phyloP scores from a whole-genome alignment of 73 alveolate genomes.

The Blepharisma japonicum region DNA sequence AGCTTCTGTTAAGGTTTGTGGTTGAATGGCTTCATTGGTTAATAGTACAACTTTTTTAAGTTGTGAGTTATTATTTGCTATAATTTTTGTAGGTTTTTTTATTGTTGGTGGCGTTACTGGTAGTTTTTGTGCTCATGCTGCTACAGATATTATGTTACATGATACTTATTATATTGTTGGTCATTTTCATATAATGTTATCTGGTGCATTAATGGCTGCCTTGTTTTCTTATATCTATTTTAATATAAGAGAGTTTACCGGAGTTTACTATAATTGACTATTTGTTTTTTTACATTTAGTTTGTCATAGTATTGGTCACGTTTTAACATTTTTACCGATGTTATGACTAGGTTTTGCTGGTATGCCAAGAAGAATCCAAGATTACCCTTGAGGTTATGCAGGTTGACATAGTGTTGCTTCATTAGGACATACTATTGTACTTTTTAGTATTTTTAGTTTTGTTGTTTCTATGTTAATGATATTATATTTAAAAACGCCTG shows the following conservation, averaged over 20 bases:
- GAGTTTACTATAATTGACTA: constrained; percentile 25
- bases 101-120: constrained; percentile 38
- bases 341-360: constrained; percentile 45
- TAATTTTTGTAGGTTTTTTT: constrained; percentile 36
- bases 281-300: constrained; percentile 31
- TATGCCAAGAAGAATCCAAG: constrained; percentile 40
- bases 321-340: constrained; percentile 31
- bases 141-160: constrained; percentile 33
- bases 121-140: constrained; percentile 36
- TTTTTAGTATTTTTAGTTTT: constrained; percentile 17
- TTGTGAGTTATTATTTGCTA: constrained; percentile 27
- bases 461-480: background rate
- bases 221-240: constrained; percentile 28
- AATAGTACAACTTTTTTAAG: constrained; percentile 21
- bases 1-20: constrained; percentile 34
- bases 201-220: constrained; percentile 35
- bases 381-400: constrained; percentile 35
- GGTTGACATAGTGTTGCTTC: constrained; percentile 45
- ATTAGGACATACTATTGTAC: constrained; percentile 31
- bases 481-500: background rate
- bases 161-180: constrained; percentile 41
- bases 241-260: constrained; percentile 31
- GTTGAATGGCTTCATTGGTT: constrained; percentile 31
- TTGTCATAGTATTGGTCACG: constrained; percentile 32
- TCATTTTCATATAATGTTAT: constrained; percentile 39